Base-by-base conservation (phyloP, 176 grass and related monocot species). In the Elymus sibiricus region DNA sequence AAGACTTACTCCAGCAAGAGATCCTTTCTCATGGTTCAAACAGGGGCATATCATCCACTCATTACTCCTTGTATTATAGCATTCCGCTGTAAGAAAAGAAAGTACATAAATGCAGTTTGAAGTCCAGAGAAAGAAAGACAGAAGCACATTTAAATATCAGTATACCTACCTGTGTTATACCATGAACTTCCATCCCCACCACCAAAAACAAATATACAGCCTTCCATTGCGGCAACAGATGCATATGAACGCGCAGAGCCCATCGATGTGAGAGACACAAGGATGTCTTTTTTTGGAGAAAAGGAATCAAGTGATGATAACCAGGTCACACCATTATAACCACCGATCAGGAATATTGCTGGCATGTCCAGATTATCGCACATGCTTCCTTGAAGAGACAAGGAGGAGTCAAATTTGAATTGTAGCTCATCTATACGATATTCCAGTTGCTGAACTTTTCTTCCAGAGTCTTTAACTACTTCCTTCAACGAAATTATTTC, bases 261-360 rank as follows among this genome's bases (percentile, higher is more conserved):
- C 96, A 98, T 95, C 65, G 91, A 77, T 55, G 86, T 84, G n/a
- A 98, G 90, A 84, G 88, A 77, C 46, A 87, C 67, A 68, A 98
- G 64, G 27, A 38, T 70, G 42, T 91, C 96, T 64, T 71, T 89
- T 22, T 83, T 84, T 49, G 96, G 91, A 69, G 87, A 89, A 83
- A 95, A 95, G 3, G 74, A 88, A 89, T 95, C 93, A 70, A 95
- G 86, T 82, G 93, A 87, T 47, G 93, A 91, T 77, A 98, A 80
- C 93, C 96, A 98, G 26, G 88, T 87, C 39, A 86, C 82, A 7
- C 87, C 91, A 90, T 98, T 77, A 53, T 89, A 95, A 85, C 96
- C 96, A 83, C 96, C 96, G 1, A 98, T 88, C 59, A 98, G 82
- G 90, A 89, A 87, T 81, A 89, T 87, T 58, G 87, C 70, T 81